Evolutionary conservation across 2,329 filamentous ascomycete genomes (phyloP), one percentile per base, ranked within the genome.

Genomic region (Chlorencoelia australis): DNA sequence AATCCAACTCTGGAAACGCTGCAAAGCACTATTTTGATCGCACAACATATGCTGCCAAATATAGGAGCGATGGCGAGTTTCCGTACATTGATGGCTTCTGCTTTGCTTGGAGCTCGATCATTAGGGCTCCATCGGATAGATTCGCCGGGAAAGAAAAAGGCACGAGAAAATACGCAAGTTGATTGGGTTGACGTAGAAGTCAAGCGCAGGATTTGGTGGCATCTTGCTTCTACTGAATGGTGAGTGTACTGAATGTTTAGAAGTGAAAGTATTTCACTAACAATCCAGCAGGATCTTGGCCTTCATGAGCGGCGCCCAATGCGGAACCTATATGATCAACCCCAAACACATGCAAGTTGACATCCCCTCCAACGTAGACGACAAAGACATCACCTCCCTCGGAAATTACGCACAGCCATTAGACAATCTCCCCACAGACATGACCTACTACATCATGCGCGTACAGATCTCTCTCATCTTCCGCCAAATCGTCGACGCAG

Each of bases 141-240:
- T 27, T 42, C 43, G 4, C 22, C 32, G 4, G 33, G 29, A 5
- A 49, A 43, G 37, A 55, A 38, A 42, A 45, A 31, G 31, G 37
- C 20, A 10, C 33, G 42, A 34, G 44, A 35, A 35, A 46, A 30
- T 33, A 37, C 33, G 9, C 11, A 40, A 7, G 39, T 49, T 11
- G 42, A 54, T 20, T 46, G 52, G 11, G 41, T 58, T 5, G 44
- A 47, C n/a, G 44, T 54, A 6, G 62, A 64, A 31, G 52, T 58
- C 3, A 53, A 54, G 17, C 42, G 62, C 20, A 55, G 61, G n/a
- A 44, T 61, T 3, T 63, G 59, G 61, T 63, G 60, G 60, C 60
- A 64, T 46, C 39, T 63, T 6, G 53, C 49, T 15, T 46, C 53
- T 7, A 54, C 53, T 24, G 60, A 63, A 35, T 63, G 59, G 59